Base-by-base conservation (phyloP, 2,329 filamentous ascomycete species). In the Clonostachys sp. region DNA sequence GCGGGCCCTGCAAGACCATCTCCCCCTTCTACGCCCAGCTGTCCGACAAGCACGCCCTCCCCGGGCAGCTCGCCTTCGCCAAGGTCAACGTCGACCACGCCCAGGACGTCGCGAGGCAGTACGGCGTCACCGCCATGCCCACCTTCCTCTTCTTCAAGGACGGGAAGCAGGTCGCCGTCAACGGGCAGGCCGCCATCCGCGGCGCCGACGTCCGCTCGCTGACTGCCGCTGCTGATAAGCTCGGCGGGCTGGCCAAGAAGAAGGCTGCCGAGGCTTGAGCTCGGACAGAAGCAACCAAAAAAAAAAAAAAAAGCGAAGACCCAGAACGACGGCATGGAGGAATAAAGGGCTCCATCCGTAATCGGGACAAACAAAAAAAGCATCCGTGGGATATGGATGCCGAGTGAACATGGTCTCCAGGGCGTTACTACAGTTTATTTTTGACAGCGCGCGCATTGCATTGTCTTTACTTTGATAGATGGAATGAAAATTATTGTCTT, bases 11-110 rank as follows among this genome's bases (percentile, higher is more conserved):
- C 66, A 71, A 71, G 45, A 60, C 62, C 47, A 77, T 78, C 51
- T 68, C 67, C 4, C 73, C 74, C 34, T 48, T 74, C 43, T 77
- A 68, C 53, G 60, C 65, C 46, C 44, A 52, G 46, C 52, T 64
- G 13, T 58, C 63, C 45, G 46, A 50, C 17, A 55, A 57, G 50
- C 56, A 63, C 57, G 51, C 50, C 49, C 48, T 57, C 33, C 53
- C 56, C 43, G 81, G 80, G 70, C 63, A 79, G 51, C 66, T 86
- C 54, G 78, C 81, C 66, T 96, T 96, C 73, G 85, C 82, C 76
- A 95, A 96, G 80, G 76, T 96, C 65, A 91, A 97, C 70, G 90
- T 96, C 57, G 92, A 97, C 69, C 78, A 90, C 54, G 76, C 91
- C 40, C 74, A 83, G 55, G 84, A 89, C 1, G 79, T 94, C 43